phyloP scores from a whole-genome alignment of 2,329 filamentous ascomycete genomes.

The Lachnellula arida region DNA sequence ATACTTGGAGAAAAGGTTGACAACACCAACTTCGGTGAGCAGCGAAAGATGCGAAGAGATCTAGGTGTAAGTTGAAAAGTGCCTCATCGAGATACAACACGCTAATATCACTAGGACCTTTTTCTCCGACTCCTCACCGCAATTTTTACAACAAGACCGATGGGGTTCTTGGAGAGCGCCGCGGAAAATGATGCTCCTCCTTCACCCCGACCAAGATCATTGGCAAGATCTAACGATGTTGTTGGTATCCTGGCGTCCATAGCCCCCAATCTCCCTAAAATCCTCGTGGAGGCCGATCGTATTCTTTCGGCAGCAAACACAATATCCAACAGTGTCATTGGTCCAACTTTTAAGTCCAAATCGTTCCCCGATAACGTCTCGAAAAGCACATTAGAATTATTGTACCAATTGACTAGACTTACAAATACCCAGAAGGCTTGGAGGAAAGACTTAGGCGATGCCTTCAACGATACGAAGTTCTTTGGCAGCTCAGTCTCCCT shows the following conservation, averaged over 20 bases:
- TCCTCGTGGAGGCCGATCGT: constrained; percentile 81
- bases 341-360: constrained; percentile 77
- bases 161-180: constrained; percentile 61
- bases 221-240: constrained; percentile 62
- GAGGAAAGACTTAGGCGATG: constrained; percentile 89
- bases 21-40: constrained; percentile 95
- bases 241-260: constrained; percentile 74
- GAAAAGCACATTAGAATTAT: constrained; percentile 62
- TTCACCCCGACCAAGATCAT: constrained; percentile 25
- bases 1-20: constrained; percentile 93
- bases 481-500: constrained; percentile 66
- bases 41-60: constrained; percentile 85
- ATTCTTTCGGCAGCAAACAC: constrained; percentile 71
- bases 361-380: constrained; percentile 82
- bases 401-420: constrained; percentile 73
- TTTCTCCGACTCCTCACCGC: constrained; percentile 84
- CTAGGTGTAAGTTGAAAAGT: constrained; percentile 60
- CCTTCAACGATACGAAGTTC: constrained; percentile 85
- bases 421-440: constrained; percentile 80
- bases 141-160: constrained; percentile 86
- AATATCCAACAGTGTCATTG: constrained; percentile 79
- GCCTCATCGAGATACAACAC: background rate
- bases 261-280: constrained; percentile 73
- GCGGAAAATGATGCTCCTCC: constrained; percentile 37
- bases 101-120: constrained; percentile 61